Percentiles rank a stretch among this genome's conserved stretches.
Conservation (phyloP, 306 rosid species). For the Corylus heterophylla region DNA sequence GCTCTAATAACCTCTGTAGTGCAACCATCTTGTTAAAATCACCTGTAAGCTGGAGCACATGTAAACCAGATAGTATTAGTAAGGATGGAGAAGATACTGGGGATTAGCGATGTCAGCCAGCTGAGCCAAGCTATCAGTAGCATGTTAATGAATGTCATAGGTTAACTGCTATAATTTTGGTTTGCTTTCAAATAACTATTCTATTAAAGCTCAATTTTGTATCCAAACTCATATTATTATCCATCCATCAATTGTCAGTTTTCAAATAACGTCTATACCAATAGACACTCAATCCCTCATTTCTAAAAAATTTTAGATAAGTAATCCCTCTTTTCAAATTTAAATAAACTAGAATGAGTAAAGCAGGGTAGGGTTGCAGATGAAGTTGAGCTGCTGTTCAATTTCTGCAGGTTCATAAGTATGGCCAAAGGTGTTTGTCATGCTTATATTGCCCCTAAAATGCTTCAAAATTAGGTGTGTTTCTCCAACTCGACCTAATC, state of each 20-base stretch:
- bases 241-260: not conserved
- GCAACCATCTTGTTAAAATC: conserved; percentile 66
- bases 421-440: not conserved
- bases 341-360: not conserved
- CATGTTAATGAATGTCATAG: not conserved
- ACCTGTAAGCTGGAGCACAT: conserved; percentile 52
- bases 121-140: no score
- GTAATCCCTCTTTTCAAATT: not conserved
- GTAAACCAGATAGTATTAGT: not conserved
- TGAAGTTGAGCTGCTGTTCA: not conserved
- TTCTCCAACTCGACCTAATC: not conserved
- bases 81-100: not conserved
- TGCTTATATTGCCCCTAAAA: not conserved
- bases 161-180: not conserved
- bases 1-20: conserved; percentile 56
- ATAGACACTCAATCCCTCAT: no score
- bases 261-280: not conserved
- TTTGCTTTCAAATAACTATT: not conserved
- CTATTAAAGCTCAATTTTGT: no score
- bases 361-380: not conserved
- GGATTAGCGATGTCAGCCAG: no score
- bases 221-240: not conserved
- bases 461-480: not conserved
- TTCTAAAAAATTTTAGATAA: not conserved
- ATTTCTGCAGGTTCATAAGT: not conserved